Evolutionary conservation across 2,329 filamentous ascomycete species (phyloP), one percentile per base, ranked within the genome.

Genomic region (Samsoniella hepiali): DNA sequence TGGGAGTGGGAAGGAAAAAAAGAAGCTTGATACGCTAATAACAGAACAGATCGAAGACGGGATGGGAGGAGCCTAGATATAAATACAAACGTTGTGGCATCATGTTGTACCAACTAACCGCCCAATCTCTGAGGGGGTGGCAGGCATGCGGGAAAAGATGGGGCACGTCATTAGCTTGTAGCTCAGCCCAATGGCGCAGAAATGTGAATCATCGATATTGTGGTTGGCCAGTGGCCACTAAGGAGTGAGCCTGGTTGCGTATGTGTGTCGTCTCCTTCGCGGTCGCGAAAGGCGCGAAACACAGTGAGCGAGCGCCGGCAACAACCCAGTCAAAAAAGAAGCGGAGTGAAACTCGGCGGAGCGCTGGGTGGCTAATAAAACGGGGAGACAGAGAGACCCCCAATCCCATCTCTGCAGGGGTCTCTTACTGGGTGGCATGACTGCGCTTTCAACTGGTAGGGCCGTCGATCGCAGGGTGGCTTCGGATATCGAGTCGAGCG

Each of bases 391-490:
- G 38, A 40, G 38, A 40, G 22, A 11, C 11, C 38, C 38, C 38
- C 38, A 40, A 40, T 40, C 38, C 38, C 38, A 40, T 40, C 38
- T 47, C 1, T n/a, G 7, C 44, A 47, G 27, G 44, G 44, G 3
- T 47, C n/a, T 47, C 22, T 3, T 22, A 2, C 6, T 27, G n/a
- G 44, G n/a, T 17, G 44, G 44, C 27, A 47, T 47, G 44, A 47
- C 38, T 13, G 44, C 44, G 44, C 56, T 38, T 50, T 58, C 22
- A 22, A 17, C 44, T 31, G 17, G 54, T 8, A 31, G 9, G 11
- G 49, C 38, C 32, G 58, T 61, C 58, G 58, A 61, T 61, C 58
- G 58, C 22, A 31, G 22, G 42, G 57, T 61, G 58, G 49, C 58
- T 61, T 42, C 58, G 38, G 58, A 62, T 54, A 62, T 62, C 58